Base-by-base conservation (phyloP, 78 protist species). In the Emiliania huxleyi region DNA sequence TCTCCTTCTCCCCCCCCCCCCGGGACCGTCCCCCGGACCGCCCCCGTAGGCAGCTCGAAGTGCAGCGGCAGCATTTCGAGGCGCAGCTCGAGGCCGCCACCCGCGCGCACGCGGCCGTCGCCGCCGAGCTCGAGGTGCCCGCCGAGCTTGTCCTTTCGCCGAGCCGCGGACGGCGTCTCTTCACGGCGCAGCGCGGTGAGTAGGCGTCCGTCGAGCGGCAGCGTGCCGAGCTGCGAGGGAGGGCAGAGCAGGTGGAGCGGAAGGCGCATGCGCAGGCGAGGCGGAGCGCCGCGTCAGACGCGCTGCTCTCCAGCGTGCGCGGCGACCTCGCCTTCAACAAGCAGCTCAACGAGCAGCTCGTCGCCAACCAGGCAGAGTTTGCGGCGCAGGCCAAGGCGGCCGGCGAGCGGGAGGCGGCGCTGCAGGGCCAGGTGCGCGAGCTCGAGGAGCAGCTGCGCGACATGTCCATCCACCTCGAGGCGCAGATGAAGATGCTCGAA, bases 401-500 rank as follows among this genome's bases (percentile, higher is more conserved):
- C 18, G 42, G 3, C n/a, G 40, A 40, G 81, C 81, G 81, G 18
- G 81, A 71, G 81, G 44, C 37, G 42, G 81, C 5, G 81, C 81
- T 71, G 42, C 19, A 5, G 42, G 81, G 40, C 81, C 4, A 71
- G 43, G 18, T 8, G 18, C 12, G 11, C 42, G 85, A 77, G 18
- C 3, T 77, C 46, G 85, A 77, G 44, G 85, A 77, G 85, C 85
- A 77, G 85, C 85, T 77, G 85, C 85, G 85, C 85, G 85, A 77
- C 85, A 37, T 77, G 48, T 73, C 44, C 22, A 37, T 77, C 46
- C 85, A 77, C 46, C 23, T 77, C 48, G 85, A 77, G 85, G 44
- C 85, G 85, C 85, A 77, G 85, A 35, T 40, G n/a, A 77, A 77
- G 85, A 77, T 77, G 26, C 23, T 77, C 46, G n/a, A n/a, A n/a